phyloP scores from a whole-genome alignment of 73 alveolate genomes.

The Paramecium octaurelia region DNA sequence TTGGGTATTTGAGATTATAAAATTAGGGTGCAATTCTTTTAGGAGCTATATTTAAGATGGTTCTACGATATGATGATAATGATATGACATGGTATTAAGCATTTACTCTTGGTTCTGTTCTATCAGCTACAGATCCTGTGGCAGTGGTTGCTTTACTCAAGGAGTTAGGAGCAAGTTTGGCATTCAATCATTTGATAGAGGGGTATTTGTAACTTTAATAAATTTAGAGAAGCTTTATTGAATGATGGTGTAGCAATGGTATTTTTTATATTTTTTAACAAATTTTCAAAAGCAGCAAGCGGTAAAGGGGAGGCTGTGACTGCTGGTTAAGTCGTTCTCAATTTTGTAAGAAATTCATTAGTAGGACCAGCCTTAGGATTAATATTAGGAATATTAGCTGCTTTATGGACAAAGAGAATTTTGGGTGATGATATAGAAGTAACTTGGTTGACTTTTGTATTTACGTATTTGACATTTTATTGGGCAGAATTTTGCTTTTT shows the following conservation, averaged over 20 bases:
- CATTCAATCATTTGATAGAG: constrained; percentile 64
- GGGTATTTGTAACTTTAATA: neutral
- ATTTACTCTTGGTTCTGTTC: constrained; percentile 68
- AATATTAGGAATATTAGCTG: constrained; percentile 54
- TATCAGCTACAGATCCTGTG: constrained; percentile 78
- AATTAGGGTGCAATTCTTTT: constrained; percentile 57
- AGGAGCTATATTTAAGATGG: constrained; percentile 60
- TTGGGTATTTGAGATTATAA: neutral
- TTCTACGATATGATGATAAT: constrained; percentile 63
- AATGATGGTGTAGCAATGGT: constrained; percentile 78
- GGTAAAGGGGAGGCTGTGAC: constrained; percentile 65
- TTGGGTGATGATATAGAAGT: constrained; percentile 50
- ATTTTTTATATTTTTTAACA: constrained; percentile 57
- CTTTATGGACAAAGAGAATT: constrained; percentile 67
- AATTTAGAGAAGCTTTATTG: constrained; percentile 57
- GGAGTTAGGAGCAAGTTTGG: constrained; percentile 69
- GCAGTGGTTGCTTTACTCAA: constrained; percentile 74
- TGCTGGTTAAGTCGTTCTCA: constrained; percentile 49
- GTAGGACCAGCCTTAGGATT: constrained; percentile 71
- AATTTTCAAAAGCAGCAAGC: constrained; percentile 42
- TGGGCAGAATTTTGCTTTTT: constrained; percentile 60
- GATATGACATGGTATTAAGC: constrained; percentile 68
- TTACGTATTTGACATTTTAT: constrained; percentile 62
- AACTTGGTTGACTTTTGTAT: constrained; percentile 32
- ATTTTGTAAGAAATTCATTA: constrained; percentile 63